A percentile compares a stretch with the other conserved stretches of the same genome.
These are phyloP conservation scores for Alternaria consortialis DNA, from an alignment of 2,329 filamentous ascomycete species.

Conservation along the genomic window DNA sequence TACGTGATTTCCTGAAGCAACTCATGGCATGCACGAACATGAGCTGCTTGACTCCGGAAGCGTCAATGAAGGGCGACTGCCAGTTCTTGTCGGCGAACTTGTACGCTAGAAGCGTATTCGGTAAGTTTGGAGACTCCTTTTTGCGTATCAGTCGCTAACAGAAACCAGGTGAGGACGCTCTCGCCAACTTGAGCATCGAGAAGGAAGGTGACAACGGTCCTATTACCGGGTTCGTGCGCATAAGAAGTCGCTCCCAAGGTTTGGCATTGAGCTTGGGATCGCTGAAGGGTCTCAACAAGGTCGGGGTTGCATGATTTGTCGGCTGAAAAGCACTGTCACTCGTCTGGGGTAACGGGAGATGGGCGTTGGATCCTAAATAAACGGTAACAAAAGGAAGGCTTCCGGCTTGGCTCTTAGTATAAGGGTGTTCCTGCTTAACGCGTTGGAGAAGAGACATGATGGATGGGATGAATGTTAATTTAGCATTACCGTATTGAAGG, in stretches of 20 bases:
- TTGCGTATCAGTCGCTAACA: slow-evolving; percentile 10
- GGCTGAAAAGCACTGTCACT: slow-evolving; percentile 2
- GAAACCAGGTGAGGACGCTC: slow-evolving; percentile 86
- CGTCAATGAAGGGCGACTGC: slow-evolving; percentile 95
- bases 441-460: not conserved
- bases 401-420: slow-evolving; percentile 4
- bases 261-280: slow-evolving; percentile 92
- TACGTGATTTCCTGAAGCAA: slow-evolving; percentile 91
- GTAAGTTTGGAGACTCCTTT: slow-evolving; percentile 67
- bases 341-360: not conserved
- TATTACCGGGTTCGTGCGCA: slow-evolving; percentile 96
- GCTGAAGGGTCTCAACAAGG: slow-evolving; percentile 84
- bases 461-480: slow-evolving; percentile 14
- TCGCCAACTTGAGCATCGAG: slow-evolving; percentile 97
- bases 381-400: slow-evolving; percentile 16
- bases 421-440: not conserved
- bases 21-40: slow-evolving; percentile 99
- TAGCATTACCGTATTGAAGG: slow-evolving; percentile 26
- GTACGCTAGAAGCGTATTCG: slow-evolving; percentile 96
- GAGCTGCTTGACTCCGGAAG: slow-evolving; percentile 96
- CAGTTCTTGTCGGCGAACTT: slow-evolving; percentile 97
- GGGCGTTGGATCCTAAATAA: not conserved
- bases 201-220: slow-evolving; percentile 95
- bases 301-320: slow-evolving; percentile 36
- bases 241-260: slow-evolving; percentile 95